Evolutionary conservation across 331 rosid species (phyloP).

Genomic region (Arachis monticola): DNA sequence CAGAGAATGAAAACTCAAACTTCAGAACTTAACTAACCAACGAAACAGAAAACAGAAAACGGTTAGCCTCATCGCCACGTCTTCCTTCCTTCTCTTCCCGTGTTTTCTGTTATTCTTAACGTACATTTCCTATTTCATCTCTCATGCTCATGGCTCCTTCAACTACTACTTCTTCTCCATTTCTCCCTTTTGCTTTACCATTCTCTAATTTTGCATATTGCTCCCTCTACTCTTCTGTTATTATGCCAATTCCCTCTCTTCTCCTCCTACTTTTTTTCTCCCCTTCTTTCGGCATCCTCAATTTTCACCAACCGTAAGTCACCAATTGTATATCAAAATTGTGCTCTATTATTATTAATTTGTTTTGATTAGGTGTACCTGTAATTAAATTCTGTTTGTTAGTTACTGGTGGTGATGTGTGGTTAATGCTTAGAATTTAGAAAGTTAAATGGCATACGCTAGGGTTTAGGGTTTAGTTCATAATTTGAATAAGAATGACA

Average conservation of each 20-base stretch:
- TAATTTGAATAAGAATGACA: no score
- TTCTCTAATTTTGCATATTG: slow-evolving; percentile 39
- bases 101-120: no score
- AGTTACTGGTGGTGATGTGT: background rate
- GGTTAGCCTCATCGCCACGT: no score
- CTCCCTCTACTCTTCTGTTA: background rate
- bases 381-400: slow-evolving; percentile 19
- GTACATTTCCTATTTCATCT: no score
- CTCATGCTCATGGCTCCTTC: slow-evolving; percentile 42
- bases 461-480: no score
- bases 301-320: slow-evolving; percentile 80
- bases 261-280: slow-evolving; percentile 44
- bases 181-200: background rate
- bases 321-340: slow-evolving; percentile 15
- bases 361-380: background rate
- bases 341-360: background rate
- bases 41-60: no score
- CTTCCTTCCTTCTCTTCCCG: no score
- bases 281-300: slow-evolving; percentile 55
- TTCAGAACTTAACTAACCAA: no score
- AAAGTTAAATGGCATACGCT: no score
- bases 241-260: slow-evolving; percentile 42
- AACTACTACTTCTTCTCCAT: slow-evolving; percentile 21
- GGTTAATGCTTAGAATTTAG: background rate
- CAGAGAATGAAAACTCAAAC: no score